Conservation (phyloP, 768 basidiomycete species). For the Fomitopsis pulvina region DNA sequence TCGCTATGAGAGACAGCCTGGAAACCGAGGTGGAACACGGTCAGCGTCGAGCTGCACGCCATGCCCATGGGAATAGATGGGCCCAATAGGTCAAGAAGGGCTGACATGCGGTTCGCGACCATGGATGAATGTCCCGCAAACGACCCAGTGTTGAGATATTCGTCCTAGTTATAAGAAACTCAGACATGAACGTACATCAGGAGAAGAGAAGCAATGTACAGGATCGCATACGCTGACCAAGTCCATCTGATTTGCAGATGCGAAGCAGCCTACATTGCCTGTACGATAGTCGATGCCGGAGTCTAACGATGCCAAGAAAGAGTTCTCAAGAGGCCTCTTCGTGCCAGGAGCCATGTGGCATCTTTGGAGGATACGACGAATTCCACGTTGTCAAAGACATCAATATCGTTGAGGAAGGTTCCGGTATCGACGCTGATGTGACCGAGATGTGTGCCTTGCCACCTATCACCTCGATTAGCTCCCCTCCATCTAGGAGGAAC, state of each 20-base stretch:
- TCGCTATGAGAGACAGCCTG: slow-evolving; percentile 38
- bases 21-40: slow-evolving; percentile 41
- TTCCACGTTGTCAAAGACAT: slow-evolving; percentile 31
- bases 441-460: neutral
- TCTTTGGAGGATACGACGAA: slow-evolving; percentile 34
- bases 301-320: slow-evolving; percentile 37
- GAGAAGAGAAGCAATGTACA: neutral
- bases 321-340: slow-evolving; percentile 30
- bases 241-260: slow-evolving; percentile 23
- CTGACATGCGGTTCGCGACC: slow-evolving; percentile 36
- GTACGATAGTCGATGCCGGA: slow-evolving; percentile 41
- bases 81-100: slow-evolving; percentile 34
- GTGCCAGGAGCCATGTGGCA: slow-evolving; percentile 31
- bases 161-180: slow-evolving; percentile 25
- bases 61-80: slow-evolving; percentile 48
- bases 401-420: slow-evolving; percentile 32
- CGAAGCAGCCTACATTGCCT: slow-evolving; percentile 36
- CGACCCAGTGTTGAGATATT: slow-evolving; percentile 25
- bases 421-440: slow-evolving; percentile 18
- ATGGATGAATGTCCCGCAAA: slow-evolving; percentile 29
- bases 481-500: slow-evolving; percentile 27
- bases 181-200: neutral
- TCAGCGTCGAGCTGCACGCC: slow-evolving; percentile 43
- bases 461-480: slow-evolving; percentile 14
- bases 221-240: neutral